Conservation (phyloP, 2,329 filamentous ascomycete species). For the Xylariales sp. region DNA sequence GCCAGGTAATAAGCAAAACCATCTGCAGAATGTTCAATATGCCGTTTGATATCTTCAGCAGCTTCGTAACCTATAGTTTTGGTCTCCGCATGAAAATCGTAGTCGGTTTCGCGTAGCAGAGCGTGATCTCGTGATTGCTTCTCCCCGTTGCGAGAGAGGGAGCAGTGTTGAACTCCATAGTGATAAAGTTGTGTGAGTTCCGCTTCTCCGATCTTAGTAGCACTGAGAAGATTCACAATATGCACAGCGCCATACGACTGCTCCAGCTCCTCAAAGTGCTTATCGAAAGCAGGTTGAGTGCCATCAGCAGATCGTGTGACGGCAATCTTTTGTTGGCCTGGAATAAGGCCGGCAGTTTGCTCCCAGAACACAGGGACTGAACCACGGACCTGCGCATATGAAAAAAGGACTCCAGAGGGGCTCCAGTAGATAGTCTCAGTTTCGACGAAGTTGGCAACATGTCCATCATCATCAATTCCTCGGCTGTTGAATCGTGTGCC, state of each 20-base stretch:
- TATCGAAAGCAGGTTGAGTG: slow-evolving; percentile 90
- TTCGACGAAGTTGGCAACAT: slow-evolving; percentile 98
- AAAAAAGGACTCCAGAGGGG: slow-evolving; percentile 74
- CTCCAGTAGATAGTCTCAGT: slow-evolving; percentile 91
- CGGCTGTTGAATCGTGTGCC: slow-evolving; percentile 96
- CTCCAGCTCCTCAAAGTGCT: slow-evolving; percentile 86
- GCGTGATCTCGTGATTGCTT: slow-evolving; percentile 62
- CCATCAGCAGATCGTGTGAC: slow-evolving; percentile 85
- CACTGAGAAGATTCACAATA: slow-evolving; percentile 90
- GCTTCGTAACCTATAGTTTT: slow-evolving; percentile 86
- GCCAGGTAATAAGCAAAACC: slow-evolving; percentile 90
- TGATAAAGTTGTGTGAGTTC: slow-evolving; percentile 79
- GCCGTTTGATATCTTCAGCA: slow-evolving; percentile 74
- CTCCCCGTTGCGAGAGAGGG: slow-evolving; percentile 58
- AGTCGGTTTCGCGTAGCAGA: slow-evolving; percentile 77
- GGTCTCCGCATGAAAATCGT: slow-evolving; percentile 95
- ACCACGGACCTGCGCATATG: slow-evolving; percentile 87
- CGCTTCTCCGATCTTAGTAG: slow-evolving; percentile 78
- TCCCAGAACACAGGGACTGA: slow-evolving; percentile 98
- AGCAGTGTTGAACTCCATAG: slow-evolving; percentile 69
- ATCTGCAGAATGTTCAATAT: slow-evolving; percentile 74
- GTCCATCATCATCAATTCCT: slow-evolving; percentile 94
- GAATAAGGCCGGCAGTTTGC: slow-evolving; percentile 79
- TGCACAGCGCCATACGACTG: slow-evolving; percentile 85
- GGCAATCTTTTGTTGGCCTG: slow-evolving; percentile 90